A percentile compares a stretch with the other conserved stretches of the same genome.
These are phyloP conservation scores for Ambrosia trifida DNA, from an alignment of 129 eudicot species.

Conservation along the genomic window DNA sequence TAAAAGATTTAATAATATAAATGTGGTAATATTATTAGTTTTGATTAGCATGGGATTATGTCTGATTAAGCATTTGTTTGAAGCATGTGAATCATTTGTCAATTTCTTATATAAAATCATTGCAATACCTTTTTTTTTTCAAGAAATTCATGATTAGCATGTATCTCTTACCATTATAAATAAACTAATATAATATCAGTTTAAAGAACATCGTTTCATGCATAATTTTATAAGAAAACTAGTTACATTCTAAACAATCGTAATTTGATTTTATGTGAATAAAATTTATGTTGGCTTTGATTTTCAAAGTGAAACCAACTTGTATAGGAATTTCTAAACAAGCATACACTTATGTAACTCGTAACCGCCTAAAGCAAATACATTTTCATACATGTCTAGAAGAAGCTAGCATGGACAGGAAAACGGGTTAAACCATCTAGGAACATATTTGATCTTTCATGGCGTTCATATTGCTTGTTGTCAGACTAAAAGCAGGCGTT, in stretches of 20 bases:
- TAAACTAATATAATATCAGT: neutral
- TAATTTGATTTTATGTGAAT: neutral
- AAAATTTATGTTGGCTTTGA: neutral
- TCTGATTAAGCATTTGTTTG: too few species aligned
- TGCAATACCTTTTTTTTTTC: too few species aligned
- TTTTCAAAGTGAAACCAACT: neutral
- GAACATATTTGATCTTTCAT: constrained; percentile 56
- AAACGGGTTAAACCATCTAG: constrained; percentile 22
- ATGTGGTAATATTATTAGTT: too few species aligned
- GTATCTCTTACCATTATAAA: neutral
- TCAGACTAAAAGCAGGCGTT: constrained; percentile 56
- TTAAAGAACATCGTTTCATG: neutral
- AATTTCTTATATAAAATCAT: neutral
- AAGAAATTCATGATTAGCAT: neutral
- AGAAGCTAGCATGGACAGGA: neutral
- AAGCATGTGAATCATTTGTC: neutral
- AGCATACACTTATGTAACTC: neutral
- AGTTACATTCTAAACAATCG: too few species aligned
- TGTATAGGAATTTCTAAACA: neutral
- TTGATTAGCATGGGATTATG: too few species aligned
- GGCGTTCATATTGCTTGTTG: constrained; percentile 63
- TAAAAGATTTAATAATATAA: too few species aligned
- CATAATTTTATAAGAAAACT: neutral
- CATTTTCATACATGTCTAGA: neutral
- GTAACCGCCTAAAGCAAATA: neutral